Percentiles rank a stretch among this genome's conserved stretches.
Evolutionary conservation across 2,329 filamentous ascomycete genomes (phyloP).

Genomic region (Pseudogymnoascus sp.): DNA sequence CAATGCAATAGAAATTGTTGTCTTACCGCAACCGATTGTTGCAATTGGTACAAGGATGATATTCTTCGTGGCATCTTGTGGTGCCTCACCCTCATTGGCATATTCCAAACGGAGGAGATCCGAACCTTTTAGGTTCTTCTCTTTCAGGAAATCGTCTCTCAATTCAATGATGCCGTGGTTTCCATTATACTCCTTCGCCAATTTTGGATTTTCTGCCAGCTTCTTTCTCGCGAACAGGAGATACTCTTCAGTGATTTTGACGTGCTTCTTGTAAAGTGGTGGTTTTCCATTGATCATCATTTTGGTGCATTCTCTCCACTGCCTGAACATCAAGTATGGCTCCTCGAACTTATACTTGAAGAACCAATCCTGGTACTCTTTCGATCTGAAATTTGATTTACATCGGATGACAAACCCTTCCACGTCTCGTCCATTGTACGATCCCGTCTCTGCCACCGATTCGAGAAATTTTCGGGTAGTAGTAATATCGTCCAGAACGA

Average conservation of each 20-base stretch:
- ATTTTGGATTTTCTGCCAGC: conserved; percentile 57
- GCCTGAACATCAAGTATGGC: conserved; percentile 95
- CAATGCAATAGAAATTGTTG: conserved; percentile 77
- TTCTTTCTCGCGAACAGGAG: conserved; percentile 69
- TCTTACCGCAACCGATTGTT: conserved; percentile 95
- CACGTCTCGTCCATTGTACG: conserved; percentile 83
- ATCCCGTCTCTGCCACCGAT: conserved; percentile 75
- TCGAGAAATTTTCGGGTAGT: conserved; percentile 77
- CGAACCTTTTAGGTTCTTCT: conserved; percentile 75
- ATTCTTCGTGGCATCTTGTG: conserved; percentile 52
- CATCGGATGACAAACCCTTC: conserved; percentile 96
- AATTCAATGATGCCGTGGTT: conserved; percentile 95
- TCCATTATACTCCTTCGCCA: conserved; percentile 65
- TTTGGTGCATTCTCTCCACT: conserved; percentile 97
- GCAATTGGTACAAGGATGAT: conserved; percentile 84
- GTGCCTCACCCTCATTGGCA: conserved; percentile 39
- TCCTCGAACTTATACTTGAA: conserved; percentile 99
- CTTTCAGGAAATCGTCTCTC: conserved; percentile 76
- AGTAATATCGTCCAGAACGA: conserved; percentile 65
- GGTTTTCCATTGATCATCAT: conserved; percentile 67
- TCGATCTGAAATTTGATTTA: conserved; percentile 46
- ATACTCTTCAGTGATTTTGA: conserved; percentile 85
- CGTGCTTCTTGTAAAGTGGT: conserved; percentile 78
- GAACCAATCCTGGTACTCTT: conserved; percentile 83
- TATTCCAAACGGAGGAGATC: conserved; percentile 77